A percentile compares a stretch with the other conserved stretches of the same genome.
Conservation (phyloP, 345 rosid genomes). For the Citrus maxima region DNA sequence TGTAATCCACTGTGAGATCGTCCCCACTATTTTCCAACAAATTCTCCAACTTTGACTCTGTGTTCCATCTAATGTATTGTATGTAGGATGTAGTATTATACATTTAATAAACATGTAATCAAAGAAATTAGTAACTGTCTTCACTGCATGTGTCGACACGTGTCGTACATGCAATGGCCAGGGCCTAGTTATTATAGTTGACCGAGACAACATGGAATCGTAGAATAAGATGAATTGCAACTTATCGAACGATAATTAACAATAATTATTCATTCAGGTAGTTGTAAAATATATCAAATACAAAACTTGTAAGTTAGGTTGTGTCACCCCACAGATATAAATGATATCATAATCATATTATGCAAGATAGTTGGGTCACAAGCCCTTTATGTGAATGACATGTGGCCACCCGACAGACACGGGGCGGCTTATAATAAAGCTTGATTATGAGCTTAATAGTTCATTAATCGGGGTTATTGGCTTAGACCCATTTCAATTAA, state of each 20-base stretch:
- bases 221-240: neutral
- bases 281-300: constrained; percentile 11
- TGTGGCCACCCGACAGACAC: constrained; percentile 25
- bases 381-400: constrained; percentile 21
- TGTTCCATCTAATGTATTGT: neutral
- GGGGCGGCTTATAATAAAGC: constrained; percentile 34
- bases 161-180: constrained; percentile 39
- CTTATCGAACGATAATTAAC: constrained; percentile 8
- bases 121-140: neutral
- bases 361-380: constrained; percentile 4
- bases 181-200: constrained; percentile 17
- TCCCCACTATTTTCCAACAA: constrained; percentile 29
- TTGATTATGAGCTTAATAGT: constrained; percentile 4
- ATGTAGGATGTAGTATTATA: neutral
- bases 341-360: constrained; percentile 7
- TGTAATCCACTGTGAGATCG: constrained; percentile 15
- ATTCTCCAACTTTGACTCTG: constrained; percentile 6
- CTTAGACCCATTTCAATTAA: neutral
- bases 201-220: constrained; percentile 8
- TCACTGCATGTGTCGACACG: constrained; percentile 14
- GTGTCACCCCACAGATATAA: constrained; percentile 10
- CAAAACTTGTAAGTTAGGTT: constrained; percentile 26
- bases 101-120: neutral
- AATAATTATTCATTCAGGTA: neutral
- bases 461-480: constrained; percentile 13